These are phyloP conservation scores for Veloporphyrellus conicus DNA, from an alignment of 1,284 basidiomycete species.

Conservation along the genomic window DNA sequence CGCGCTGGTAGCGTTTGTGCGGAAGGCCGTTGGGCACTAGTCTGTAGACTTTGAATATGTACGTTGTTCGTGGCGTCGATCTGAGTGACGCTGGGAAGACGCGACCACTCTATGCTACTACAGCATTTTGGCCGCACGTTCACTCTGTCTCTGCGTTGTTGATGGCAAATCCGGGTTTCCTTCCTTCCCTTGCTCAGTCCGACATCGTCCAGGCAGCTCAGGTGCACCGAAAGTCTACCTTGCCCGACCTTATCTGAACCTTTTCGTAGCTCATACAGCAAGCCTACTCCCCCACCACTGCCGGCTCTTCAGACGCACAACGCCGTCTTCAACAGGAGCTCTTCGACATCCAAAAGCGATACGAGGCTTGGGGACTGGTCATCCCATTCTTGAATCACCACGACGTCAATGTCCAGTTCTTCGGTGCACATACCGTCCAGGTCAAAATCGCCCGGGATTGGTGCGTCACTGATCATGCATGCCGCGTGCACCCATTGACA, in stretches of 20 bases:
- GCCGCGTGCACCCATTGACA: conserved; percentile 3
- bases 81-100: no score
- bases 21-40: not conserved
- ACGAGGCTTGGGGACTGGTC: conserved; percentile 74
- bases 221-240: conserved; percentile 18
- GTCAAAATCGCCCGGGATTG: conserved; percentile 89
- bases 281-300: conserved; percentile 52
- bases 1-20: conserved; percentile 6
- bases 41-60: not conserved
- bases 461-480: conserved; percentile 42
- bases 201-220: conserved; percentile 33
- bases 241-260: conserved; percentile 7
- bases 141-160: not conserved
- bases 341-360: conserved; percentile 68
- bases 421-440: conserved; percentile 85
- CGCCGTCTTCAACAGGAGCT: conserved; percentile 67
- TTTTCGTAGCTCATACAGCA: conserved; percentile 51
- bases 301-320: conserved; percentile 53
- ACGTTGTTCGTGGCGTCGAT: no score
- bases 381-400: conserved; percentile 64
- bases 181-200: conserved; percentile 27
- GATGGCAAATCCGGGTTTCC: conserved; percentile 27
- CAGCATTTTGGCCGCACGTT: not conserved
- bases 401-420: conserved; percentile 84
- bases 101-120: not conserved